Conservation (phyloP, 1,139 yeast species). For the Lodderomyces orthopsilosis region DNA sequence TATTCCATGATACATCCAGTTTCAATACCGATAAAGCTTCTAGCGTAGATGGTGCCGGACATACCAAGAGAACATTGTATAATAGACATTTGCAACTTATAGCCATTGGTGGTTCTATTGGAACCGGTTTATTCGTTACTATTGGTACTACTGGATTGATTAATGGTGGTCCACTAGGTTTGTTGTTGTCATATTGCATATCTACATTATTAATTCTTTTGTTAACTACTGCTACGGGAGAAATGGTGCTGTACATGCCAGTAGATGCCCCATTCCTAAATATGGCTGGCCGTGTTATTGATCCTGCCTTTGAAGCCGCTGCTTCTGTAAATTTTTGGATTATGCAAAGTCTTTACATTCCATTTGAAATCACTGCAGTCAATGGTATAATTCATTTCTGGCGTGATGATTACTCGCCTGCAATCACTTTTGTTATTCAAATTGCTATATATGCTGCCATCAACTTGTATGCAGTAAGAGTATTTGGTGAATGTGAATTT, state of each 20-base stretch:
- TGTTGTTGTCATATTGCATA: constrained; percentile 39
- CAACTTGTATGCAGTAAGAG: constrained; percentile 67
- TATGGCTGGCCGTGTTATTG: constrained; percentile 55
- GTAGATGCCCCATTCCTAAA: constrained; percentile 60
- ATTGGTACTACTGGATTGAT: constrained; percentile 40
- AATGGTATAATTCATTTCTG: constrained; percentile 77
- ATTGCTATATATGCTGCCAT: constrained; percentile 59
- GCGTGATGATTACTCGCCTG: constrained; percentile 72
- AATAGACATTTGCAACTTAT: constrained; percentile 60
- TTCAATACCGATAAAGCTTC: neutral
- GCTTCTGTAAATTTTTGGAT: constrained; percentile 82
- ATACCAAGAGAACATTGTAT: constrained; percentile 23
- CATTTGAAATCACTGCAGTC: constrained; percentile 79
- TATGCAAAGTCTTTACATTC: constrained; percentile 71
- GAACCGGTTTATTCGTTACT: constrained; percentile 46
- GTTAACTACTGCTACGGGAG: constrained; percentile 73
- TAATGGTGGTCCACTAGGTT: constrained; percentile 47
- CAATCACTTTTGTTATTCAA: constrained; percentile 61
- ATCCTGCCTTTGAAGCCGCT: constrained; percentile 72
- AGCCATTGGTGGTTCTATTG: constrained; percentile 60
- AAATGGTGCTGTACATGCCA: constrained; percentile 80
- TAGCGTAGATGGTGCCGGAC: constrained; percentile 1
- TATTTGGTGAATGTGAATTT: constrained; percentile 78
- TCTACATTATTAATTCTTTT: constrained; percentile 54
- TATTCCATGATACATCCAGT: neutral